Evolutionary conservation across 148 eudicot genomes (phyloP), one percentile per base, ranked within the genome.

Genomic region (Polygonum aviculare): DNA sequence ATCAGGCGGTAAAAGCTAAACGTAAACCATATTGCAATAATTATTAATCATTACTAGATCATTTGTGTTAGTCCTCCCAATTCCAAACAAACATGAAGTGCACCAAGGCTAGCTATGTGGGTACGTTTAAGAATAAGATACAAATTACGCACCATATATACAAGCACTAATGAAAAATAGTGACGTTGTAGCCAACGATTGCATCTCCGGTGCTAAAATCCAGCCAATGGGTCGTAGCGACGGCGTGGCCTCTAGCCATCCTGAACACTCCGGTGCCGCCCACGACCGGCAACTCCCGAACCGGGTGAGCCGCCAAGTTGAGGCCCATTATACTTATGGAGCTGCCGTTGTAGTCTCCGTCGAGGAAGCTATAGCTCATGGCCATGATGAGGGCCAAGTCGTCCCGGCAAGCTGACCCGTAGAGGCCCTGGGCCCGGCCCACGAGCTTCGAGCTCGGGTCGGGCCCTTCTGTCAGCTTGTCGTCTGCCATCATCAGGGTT

Each of bases 191-290:
- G 22, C 81, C 87, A n/a, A 88, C 83, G 54, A 84, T 57, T 4
- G 87, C 91, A 73, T 79, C 76, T 18, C 87, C 86, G 10, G 82
- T 44, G 8, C 50, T 67, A 5, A 47, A 59, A 65, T 80, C 69
- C 8, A 78, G 12, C 50, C 3, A 77, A 74, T 74, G 75, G 1
- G 90, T 85, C n/a, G 45, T 75, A 44, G 77, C 77, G 21, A 75
- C 33, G 26, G 79, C 85, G 33, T 45, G 80, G 0, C 88, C 90
- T 33, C 80, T 81, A 11, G 85, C 90, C 79, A 85, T 57, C 31
- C 84, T 78, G 59, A 87, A 87, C 18, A 71, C 19, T 18, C 88
- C 88, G 15, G 86, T 85, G 9, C 90, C 90, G 18, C 90, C 85
- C 19, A 81, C 82, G 4, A 87, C 73, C n/a, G 86, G 48, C 62